Percentiles rank a stretch among this genome's conserved stretches.
Conservation (phyloP, 2,329 filamentous ascomycete species). For the Claviceps capensis region DNA sequence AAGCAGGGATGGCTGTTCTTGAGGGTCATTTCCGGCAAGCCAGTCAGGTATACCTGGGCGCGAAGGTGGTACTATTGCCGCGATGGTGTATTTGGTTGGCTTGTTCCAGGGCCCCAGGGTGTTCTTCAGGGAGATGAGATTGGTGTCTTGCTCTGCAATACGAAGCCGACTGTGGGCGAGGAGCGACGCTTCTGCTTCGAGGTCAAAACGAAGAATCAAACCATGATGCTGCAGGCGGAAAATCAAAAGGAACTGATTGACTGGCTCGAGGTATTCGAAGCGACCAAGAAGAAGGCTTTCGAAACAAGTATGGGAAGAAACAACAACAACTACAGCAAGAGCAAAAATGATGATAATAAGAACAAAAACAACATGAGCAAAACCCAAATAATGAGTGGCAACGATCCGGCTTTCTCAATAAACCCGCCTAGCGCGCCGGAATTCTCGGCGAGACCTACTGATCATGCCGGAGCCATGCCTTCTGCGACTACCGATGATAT, state of each 20-base stretch:
- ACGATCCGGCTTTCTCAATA: slow-evolving; percentile 79
- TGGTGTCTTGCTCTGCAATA: slow-evolving; percentile 84
- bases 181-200: slow-evolving; percentile 96
- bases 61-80: slow-evolving; percentile 93
- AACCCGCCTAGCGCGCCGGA: slow-evolving; percentile 78
- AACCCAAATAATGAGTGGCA: slow-evolving; percentile 30
- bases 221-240: slow-evolving; percentile 80
- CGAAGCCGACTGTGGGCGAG: slow-evolving; percentile 80
- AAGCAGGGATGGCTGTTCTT: slow-evolving; percentile 95
- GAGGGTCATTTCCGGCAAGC: slow-evolving; percentile 71
- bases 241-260: slow-evolving; percentile 85
- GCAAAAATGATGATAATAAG: too few relatives aligned
- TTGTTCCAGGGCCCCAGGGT: slow-evolving; percentile 70
- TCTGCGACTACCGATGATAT: slow-evolving; percentile 32
- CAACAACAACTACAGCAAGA: slow-evolving; percentile 22
- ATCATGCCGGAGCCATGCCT: slow-evolving; percentile 51
- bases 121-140: slow-evolving; percentile 95
- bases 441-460: slow-evolving; percentile 68
- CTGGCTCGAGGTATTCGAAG: slow-evolving; percentile 88
- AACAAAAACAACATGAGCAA: slow-evolving; percentile 14
- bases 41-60: slow-evolving; percentile 78
- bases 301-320: slow-evolving; percentile 52
- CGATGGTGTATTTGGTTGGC: slow-evolving; percentile 89
- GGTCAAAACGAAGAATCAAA: slow-evolving; percentile 93
- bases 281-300: slow-evolving; percentile 83